Evolutionary conservation across 192 early-diverging fungal species (phyloP), one percentile per base, ranked within the genome.

Genomic region (Coemansia pectinata): DNA sequence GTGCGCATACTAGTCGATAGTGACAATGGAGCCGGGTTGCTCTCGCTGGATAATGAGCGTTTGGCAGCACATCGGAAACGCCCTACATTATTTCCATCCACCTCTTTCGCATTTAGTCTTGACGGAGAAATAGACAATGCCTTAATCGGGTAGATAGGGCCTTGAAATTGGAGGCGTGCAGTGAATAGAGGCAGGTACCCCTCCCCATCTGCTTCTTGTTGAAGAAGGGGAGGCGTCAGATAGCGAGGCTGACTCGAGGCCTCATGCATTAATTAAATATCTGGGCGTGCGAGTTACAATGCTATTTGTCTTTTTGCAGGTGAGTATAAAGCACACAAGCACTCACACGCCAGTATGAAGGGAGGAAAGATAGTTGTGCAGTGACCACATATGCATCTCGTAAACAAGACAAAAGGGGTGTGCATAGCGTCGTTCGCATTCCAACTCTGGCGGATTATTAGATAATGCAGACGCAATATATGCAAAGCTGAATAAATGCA

Each of bases 1-100:
- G 93, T 93, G 58, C 92, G 84, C 78, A 75, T 75, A 66, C 48
- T 52, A 23, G 77, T 85, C 17, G 77, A 52, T 31, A 79, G 70
- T 48, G 52, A 39, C 3, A 50, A 36, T 41, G 65, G 9, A 8
- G 27, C 33, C 55, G 55, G 55, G 27, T 33, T n/a, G 55, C 55
- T 58, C 55, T 17, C 23, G 25, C 38, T 73, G 41, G 48, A 40
- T 29, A 55, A 25, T 33, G 48, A 5, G 36, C 61, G 53, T 10
- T 27, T 62, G 25, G 66, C 23, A n/a, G 60, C 70, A 19, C 47
- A 36, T 53, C 44, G 69, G 48, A 45, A 17, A 31, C 39, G 29
- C 48, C 34, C 65, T 66, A 66, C 25, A 47, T 45, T 31, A 34
- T n/a, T 33, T 17, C 7, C 31, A 29, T 27, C 27, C 25, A 9